Evolutionary conservation across 176 grass and related monocot genomes (phyloP).

Genomic region (Zizania latifolia): DNA sequence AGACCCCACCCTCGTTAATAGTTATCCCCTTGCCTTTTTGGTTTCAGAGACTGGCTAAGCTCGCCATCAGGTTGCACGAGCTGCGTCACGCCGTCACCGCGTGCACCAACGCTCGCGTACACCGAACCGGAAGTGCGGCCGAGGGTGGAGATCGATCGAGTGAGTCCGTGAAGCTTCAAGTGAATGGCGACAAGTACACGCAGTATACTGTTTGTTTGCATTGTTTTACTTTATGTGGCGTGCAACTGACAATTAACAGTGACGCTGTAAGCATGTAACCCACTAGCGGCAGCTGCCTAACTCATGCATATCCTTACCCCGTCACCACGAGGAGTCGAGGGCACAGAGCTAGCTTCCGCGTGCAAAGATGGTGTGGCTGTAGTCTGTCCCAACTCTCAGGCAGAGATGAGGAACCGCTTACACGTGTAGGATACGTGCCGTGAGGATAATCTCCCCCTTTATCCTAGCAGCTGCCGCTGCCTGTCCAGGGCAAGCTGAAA

Average conservation of each 20-base stretch:
- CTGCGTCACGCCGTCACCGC: too few relatives aligned
- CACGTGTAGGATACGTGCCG: slow-evolving; percentile 34
- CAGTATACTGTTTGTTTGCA: neutral
- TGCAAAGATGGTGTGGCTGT: neutral
- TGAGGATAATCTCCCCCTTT: neutral
- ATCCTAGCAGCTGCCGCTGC: neutral
- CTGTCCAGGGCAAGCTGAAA: slow-evolving; percentile 2
- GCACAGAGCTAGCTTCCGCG: neutral
- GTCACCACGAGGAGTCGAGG: neutral
- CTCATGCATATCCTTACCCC: too few relatives aligned
- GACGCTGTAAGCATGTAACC: too few relatives aligned
- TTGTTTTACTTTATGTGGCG: neutral
- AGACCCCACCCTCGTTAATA: neutral
- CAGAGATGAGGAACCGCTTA: neutral
- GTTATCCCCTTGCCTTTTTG: neutral
- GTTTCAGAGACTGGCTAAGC: neutral
- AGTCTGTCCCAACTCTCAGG: too few relatives aligned
- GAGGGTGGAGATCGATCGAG: neutral
- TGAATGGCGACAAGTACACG: neutral
- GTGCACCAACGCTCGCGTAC: neutral
- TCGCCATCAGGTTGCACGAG: neutral
- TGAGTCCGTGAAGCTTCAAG: neutral
- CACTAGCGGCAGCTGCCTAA: too few relatives aligned
- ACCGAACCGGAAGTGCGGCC: neutral
- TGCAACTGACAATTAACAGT: neutral